Base-by-base conservation (phyloP, 495 filamentous ascomycete genomes). In the Massariosphaeria phaeospora region DNA sequence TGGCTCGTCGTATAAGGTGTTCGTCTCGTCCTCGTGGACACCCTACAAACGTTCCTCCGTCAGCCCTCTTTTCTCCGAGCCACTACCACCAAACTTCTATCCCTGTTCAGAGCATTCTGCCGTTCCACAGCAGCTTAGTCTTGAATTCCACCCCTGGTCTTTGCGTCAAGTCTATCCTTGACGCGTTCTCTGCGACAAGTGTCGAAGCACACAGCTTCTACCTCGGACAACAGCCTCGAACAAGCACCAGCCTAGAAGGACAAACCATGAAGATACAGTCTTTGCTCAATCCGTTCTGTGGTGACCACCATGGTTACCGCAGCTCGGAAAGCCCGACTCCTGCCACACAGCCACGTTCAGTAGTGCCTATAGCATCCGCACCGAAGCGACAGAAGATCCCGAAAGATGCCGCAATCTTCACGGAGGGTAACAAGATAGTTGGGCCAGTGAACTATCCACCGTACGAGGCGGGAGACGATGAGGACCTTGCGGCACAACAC, bases 361-460 rank as follows among this genome's bases (percentile, higher is more conserved):
- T 18, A 21, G 30, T 29, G 25, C 26, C 40, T n/a, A 20, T 26
- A 53, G 48, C 53, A 7, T 29, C 36, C 38, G 27, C 29, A 15
- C 55, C 47, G 18, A 79, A 74, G 57, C 72, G 73, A 44, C 66
- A 65, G 20, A 82, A 82, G 59, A 59, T 73, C 61, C 71, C 76
- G 35, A 86, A 85, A 64, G 79, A 85, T 51, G 72, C 78, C 26
- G 76, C 81, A 1, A 66, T 81, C 4, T 79, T 84, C 57, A 68
- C 73, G 0, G 79, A 75, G 48, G 78, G 77, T 15, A 13, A 40
- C 33, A 78, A 75, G 50, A 69, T 79, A 23, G 77, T 77, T 52
- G 86, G 84, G 11, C 67, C 73, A 27, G 67, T 89, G 49, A 82
- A 81, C 48, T 94, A 81, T 62, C 74, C 76, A 20, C 86, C 88